Evolutionary conservation across 805 yeast species (phyloP).

Genomic region (Wickerhamiella musiphila): DNA sequence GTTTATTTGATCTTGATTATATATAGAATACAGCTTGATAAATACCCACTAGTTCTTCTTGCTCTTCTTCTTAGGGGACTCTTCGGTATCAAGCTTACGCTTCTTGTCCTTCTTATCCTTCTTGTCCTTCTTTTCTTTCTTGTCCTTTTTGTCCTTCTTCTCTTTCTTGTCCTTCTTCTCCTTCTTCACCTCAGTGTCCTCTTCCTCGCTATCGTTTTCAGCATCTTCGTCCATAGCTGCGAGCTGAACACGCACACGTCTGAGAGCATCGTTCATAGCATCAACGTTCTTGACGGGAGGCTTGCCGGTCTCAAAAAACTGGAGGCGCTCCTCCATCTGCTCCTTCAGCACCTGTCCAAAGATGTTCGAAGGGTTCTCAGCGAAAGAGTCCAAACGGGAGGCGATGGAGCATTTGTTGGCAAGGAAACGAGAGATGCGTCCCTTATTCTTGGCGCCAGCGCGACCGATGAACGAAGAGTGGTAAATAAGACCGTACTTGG

Average conservation of each 20-base stretch:
- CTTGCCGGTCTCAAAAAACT: constrained; percentile 89
- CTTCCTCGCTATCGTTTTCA: constrained; percentile 27
- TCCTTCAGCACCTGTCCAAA: constrained; percentile 84
- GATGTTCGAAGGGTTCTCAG: constrained; percentile 80
- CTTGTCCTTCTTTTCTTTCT: constrained; percentile 40
- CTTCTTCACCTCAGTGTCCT: constrained; percentile 29
- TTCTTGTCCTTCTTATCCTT: constrained; percentile 34
- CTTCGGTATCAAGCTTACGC: constrained; percentile 20
- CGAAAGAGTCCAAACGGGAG: constrained; percentile 92
- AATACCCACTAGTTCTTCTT: constrained; percentile 23
- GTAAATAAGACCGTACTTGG: constrained; percentile 88
- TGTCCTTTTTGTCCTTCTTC: constrained; percentile 36
- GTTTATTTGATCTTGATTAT: not conserved
- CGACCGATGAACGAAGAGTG: constrained; percentile 88
- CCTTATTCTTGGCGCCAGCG: constrained; percentile 94
- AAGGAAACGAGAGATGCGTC: constrained; percentile 94
- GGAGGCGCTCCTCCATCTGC: constrained; percentile 95
- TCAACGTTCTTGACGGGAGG: constrained; percentile 93
- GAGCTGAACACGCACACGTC: constrained; percentile 31
- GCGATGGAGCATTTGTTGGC: constrained; percentile 99
- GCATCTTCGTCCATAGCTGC: constrained; percentile 27
- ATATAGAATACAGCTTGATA: constrained; percentile 3
- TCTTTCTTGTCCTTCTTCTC: constrained; percentile 32
- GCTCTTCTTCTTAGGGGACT: constrained; percentile 33
- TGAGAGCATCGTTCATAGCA: constrained; percentile 84